Base-by-base conservation (phyloP, 352 stramenopile species). In the Thraustochytrium striatum region DNA sequence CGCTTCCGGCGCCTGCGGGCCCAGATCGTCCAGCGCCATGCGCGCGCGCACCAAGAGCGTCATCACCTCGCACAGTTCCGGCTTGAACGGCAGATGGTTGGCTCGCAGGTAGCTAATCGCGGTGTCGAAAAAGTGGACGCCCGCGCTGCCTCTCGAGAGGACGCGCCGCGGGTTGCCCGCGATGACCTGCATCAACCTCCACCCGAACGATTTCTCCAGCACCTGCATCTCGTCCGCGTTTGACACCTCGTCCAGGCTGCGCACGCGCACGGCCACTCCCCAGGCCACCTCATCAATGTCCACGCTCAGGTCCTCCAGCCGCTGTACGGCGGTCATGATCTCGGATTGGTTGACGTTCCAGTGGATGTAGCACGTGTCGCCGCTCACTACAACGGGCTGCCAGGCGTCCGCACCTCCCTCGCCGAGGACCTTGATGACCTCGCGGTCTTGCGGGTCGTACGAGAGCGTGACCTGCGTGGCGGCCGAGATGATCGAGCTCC, bases 201-300 rank as follows among this genome's bases (percentile, higher is more conserved):
- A 75, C 13, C 65, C 65, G 21, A 75, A 75, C 5, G 65, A 43
- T 9, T 38, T 16, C 39, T 75, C 65, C 25, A 75, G 32, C 11
- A 75, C 65, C 30, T 75, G 16, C 65, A 75, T 72, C 30, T 75
- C 65, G 36, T 75, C 52, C 11, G 65, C 65, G 3, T 75, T 75
- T 72, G 65, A 30, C 7, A 72, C 39, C 11, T 75, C 65, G n/a
- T 75, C 65, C 8, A 75, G 65, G 65, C 65, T 75, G 47, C 65
- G 65, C 35, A 75, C 65, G 32, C 65, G 44, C 30, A 75, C 65
- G 8, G 65, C 65, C 38, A 75, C 65, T 0, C 65, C 65, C 65
- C 65, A 75, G 21, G 65, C 65, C 43, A 75, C 65, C 47, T 75
- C 65, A n/a, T 75, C 65, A 43, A 75, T 75, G 39, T 75, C 32